A percentile compares a stretch with the other conserved stretches of the same genome.
Conservation (phyloP, 1,284 basidiomycete genomes). For the Cryptococcus deneoformans region DNA sequence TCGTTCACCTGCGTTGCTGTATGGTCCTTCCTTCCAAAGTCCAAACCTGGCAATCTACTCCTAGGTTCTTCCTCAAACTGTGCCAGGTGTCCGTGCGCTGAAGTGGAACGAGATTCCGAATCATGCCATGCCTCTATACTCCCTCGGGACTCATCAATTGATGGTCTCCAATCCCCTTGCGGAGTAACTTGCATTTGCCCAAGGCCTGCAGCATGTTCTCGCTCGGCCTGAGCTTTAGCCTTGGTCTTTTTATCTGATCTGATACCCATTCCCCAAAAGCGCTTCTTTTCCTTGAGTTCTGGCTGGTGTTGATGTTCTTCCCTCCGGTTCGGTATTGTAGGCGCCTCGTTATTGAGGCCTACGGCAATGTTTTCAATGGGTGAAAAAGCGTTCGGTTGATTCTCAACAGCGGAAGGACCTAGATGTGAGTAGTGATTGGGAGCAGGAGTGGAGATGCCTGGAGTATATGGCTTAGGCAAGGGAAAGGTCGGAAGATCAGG, state of each 20-base stretch:
- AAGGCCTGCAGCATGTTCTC: constrained; percentile 7
- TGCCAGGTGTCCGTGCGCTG: constrained; percentile 15
- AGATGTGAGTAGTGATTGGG: not conserved
- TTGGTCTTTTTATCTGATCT: constrained; percentile 18
- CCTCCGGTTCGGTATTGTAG: not conserved
- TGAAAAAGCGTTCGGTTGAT: constrained; percentile 3
- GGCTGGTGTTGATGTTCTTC: constrained; percentile 7
- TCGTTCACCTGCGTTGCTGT: constrained; percentile 18
- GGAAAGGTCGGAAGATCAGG: constrained; percentile 16
- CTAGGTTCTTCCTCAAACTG: constrained; percentile 15
- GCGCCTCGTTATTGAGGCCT: constrained; percentile 1
- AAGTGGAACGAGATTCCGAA: constrained; percentile 14
- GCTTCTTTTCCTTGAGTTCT: constrained; percentile 25
- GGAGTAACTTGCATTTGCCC: not conserved
- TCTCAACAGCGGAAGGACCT: not conserved
- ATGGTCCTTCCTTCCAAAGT: constrained; percentile 5
- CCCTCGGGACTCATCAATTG: constrained; percentile 14
- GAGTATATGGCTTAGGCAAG: constrained; percentile 8
- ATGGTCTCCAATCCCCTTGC: constrained; percentile 12
- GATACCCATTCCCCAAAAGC: constrained; percentile 32
- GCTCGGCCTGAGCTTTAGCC: constrained; percentile 14
- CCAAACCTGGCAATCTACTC: constrained; percentile 19
- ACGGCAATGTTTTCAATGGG: not conserved
- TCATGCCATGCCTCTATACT: constrained; percentile 12
- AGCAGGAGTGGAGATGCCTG: not conserved